A percentile compares a stretch with the other conserved stretches of the same genome.
These are phyloP conservation scores for Pluteus cervinus DNA, from an alignment of 768 basidiomycete genomes.

Conservation along the genomic window DNA sequence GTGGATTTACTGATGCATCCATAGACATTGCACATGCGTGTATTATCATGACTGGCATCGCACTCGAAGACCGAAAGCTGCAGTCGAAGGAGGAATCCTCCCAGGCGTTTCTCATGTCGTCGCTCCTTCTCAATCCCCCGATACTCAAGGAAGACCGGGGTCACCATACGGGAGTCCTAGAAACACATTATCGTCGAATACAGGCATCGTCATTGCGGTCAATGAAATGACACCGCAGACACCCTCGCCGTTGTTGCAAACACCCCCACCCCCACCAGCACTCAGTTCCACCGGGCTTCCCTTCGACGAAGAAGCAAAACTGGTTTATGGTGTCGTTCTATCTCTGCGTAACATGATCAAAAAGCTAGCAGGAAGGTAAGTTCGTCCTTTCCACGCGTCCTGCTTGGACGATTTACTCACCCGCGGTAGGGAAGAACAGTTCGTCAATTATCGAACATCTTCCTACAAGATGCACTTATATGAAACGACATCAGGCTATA, in stretches of 20 bases:
- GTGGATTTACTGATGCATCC: constrained; percentile 1
- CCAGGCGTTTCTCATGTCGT: constrained; percentile 77
- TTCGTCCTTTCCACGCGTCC: not conserved
- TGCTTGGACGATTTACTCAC: not conserved
- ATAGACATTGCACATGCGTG: constrained; percentile 84
- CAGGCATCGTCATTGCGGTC: constrained; percentile 65
- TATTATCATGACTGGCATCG: constrained; percentile 98
- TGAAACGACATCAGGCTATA: constrained; percentile 89
- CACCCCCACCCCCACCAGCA: constrained; percentile 22
- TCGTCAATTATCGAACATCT: constrained; percentile 86
- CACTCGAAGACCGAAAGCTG: constrained; percentile 64
- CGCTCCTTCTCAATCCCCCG: constrained; percentile 25
- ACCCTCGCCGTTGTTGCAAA: constrained; percentile 29
- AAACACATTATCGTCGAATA: constrained; percentile 56
- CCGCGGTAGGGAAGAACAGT: constrained; percentile 76
- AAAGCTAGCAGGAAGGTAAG: constrained; percentile 83
- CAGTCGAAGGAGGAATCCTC: constrained; percentile 67
- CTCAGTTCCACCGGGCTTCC: constrained; percentile 56
- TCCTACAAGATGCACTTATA: constrained; percentile 91
- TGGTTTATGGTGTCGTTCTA: constrained; percentile 93
- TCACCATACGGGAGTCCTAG: constrained; percentile 50
- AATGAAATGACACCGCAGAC: constrained; percentile 35
- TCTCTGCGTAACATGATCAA: constrained; percentile 92
- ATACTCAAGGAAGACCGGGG: constrained; percentile 23
- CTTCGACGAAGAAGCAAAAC: constrained; percentile 96